Evolutionary conservation across 345 rosid species (phyloP), one percentile per base, ranked within the genome.

Genomic region (Syzygium oleosum): DNA sequence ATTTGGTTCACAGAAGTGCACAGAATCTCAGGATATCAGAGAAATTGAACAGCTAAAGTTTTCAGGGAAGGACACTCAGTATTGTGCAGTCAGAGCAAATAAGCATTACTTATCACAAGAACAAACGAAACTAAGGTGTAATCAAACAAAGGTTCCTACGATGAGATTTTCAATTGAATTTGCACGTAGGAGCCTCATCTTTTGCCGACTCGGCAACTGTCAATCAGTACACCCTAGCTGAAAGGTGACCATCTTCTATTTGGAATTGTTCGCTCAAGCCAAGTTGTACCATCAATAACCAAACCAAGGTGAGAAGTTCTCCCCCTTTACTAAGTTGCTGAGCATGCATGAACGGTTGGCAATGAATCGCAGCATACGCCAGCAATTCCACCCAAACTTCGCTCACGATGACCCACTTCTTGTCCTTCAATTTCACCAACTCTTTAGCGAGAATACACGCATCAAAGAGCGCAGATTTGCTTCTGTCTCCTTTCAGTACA

Each of bases 301-400:
- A 56, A 56, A 56, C 63, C 34, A 90, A 91, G 73, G 90, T 90
- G 46, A 92, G 85, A 19, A 94, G 91, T 79, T 94, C 94, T 46
- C 95, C 94, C 0, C 96, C 96, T 85, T 87, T 87, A 58, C 94
- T 91, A 31, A 92, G 87, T 46, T 94, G 94, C 65, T 91, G 89
- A 5, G 93, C 93, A 78, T 93, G 96, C 51, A 87, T 77, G 34
- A 83, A 58, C 4, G 89, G 90, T 61, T 86, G 87, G 25, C 91
- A 80, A 31, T 88, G 90, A 85, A 56, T 23, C 9, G 89, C 89
- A 2, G 88, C 86, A 87, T 84, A 87, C 49, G 68, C 84, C 53
- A 88, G 61, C 85, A 89, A 79, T 84, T 90, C 92, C 27, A 87
- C 78, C 92, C 92, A 90, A 10, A 91, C 92, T 34, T 73, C 31